Evolutionary conservation across 352 stramenopile genomes (phyloP).

Genomic region (Blastocystis sp.): DNA sequence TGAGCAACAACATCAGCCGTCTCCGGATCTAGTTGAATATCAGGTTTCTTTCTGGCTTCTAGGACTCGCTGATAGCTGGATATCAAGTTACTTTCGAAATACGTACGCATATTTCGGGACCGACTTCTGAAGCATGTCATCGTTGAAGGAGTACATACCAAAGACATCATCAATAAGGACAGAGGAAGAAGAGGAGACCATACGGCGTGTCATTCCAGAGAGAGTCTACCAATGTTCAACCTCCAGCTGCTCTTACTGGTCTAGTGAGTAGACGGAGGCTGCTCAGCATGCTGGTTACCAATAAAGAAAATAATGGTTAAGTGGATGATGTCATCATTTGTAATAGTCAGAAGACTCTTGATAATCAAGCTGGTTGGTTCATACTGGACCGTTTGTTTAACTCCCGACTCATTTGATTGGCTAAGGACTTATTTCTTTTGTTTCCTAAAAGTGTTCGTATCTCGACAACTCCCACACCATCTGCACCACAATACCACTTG

Average conservation of each 20-base stretch:
- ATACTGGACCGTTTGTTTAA: background rate
- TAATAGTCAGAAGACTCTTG: background rate
- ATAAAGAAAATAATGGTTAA: conserved; percentile 39
- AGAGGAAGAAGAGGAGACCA: background rate
- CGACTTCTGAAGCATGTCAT: conserved; percentile 41
- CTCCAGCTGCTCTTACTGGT: background rate
- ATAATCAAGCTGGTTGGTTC: background rate
- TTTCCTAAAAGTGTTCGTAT: background rate
- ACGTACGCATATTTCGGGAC: conserved; percentile 49
- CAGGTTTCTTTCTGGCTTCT: conserved; percentile 15
- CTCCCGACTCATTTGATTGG: conserved; percentile 48
- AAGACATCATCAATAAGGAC: conserved; percentile 59
- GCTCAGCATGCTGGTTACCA: conserved; percentile 18
- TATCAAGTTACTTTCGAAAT: background rate
- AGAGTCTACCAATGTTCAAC: background rate
- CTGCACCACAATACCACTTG: background rate
- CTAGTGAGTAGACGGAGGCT: background rate
- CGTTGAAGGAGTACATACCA: conserved; percentile 59
- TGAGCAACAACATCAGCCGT: conserved; percentile 63
- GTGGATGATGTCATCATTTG: background rate
- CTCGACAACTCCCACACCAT: background rate
- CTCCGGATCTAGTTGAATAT: conserved; percentile 53
- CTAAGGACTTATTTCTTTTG: background rate
- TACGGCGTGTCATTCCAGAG: background rate
- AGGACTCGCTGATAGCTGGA: conserved; percentile 45